Base-by-base conservation (phyloP, 2,329 filamentous ascomycete species). In the Colletotrichum eleusines region DNA sequence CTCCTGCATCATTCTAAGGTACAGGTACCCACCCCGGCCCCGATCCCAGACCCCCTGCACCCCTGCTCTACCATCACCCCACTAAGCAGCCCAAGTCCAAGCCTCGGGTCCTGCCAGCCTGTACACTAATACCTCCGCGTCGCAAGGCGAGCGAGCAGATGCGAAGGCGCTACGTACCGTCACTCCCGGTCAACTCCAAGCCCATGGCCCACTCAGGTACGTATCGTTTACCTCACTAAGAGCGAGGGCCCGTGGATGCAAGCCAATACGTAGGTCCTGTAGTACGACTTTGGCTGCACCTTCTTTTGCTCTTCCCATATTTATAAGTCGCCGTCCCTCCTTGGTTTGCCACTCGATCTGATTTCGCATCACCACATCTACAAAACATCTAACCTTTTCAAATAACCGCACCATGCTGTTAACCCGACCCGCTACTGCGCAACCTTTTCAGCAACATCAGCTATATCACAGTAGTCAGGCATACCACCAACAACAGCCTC, bases 391-490 rank as follows among this genome's bases (percentile, higher is more conserved):
- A 48, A 53, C 42, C 53, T 65, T 53, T 26, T 44, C 35, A 42
- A 57, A 9, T 44, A 50, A 31, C 50, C 66, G 69, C 70, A 72
- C 20, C 54, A 72, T 72, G 70, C 66, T 72, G 61, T 70, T 72
- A 61, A 70, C 42, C 61, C 60, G 40, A 65, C 66, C 66, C 12
- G 58, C n/a, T 35, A 64, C 65, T 64, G 31, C 54, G n/a, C 51
- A 72, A 59, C 59, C 58, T 42, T 35, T 60, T 7, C 69, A 72
- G 48, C 65, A 69, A 54, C 59, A 63, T 31, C 64, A 71, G 33
- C 33, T 57, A 35, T 44, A 66, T n/a, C 42, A 16, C n/a, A 35
- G 28, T 20, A 51, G 18, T 28, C 59, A 72, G 40, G 16, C 46
- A 58, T 50, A 63, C 2, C 59, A 55, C 2, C 63, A 60, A 38